Evolutionary conservation across 352 stramenopile species (phyloP), one percentile per base, ranked within the genome.

Genomic region (Halophytophthora batemanensis): DNA sequence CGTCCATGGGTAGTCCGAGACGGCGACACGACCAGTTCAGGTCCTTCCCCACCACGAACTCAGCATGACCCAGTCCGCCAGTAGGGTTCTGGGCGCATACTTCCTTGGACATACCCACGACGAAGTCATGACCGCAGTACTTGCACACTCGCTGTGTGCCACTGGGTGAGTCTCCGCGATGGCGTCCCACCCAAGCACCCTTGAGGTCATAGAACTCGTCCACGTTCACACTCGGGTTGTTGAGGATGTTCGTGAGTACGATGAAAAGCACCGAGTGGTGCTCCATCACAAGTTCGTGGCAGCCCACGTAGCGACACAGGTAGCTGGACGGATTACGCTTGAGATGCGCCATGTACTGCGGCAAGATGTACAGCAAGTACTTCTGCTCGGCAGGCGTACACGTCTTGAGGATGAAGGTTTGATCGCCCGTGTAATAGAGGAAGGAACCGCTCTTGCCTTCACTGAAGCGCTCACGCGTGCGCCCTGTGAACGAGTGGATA

Each of bases 151-250:
- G 78, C 53, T 88, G 81, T 17, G 77, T 86, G 28, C 82, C 81
- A 18, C 79, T 82, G 25, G 63, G 71, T 31, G 79, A 75, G n/a
- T 77, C 62, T 31, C 73, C 64, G 4, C 69, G 68, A 47, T 88
- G 87, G 34, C 86, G 71, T n/a, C 84, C 85, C 42, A 97, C 84
- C 82, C 84, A 97, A n/a, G 81, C 90, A 12, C 90, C 90, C 52
- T 96, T 96, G 46, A 96, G 62, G 28, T 96, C 86, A 66, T 92
- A 96, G 35, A 92, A 80, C 52, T 93, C 85, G 58, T 96, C 81
- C 22, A 96, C 80, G 55, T 90, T 86, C 39, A 93, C 70, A 2
- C 55, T 83, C 28, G 85, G 69, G 56, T 91, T 95, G 70, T 91
- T 90, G 25, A 96, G 60, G 42, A 96, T 90, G 50, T 93, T 95